A percentile compares a stretch with the other conserved stretches of the same genome.
phyloP scores from a whole-genome alignment of 1,284 basidiomycete genomes.

The Ganoderma multipileum region DNA sequence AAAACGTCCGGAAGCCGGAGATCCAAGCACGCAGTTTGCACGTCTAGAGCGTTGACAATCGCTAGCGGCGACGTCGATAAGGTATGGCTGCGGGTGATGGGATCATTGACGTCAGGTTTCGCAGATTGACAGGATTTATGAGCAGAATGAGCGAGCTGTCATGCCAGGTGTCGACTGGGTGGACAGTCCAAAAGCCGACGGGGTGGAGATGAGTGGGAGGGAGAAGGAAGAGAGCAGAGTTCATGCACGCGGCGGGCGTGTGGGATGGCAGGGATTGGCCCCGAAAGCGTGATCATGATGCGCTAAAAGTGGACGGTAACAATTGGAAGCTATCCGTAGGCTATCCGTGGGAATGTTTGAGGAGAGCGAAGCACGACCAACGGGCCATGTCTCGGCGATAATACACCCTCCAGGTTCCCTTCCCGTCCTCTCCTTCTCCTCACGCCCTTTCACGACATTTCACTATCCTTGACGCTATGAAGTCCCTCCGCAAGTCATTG shows the following conservation, averaged over 20 bases:
- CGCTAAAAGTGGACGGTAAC: conserved; percentile 26
- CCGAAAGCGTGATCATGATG: conserved; percentile 8
- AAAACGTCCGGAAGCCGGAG: background rate
- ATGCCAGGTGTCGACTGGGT: background rate
- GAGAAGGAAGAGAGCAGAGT: conserved; percentile 10
- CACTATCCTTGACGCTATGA: conserved; percentile 61
- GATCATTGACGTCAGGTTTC: conserved; percentile 7
- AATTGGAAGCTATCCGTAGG: conserved; percentile 30
- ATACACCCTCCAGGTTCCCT: conserved; percentile 28
- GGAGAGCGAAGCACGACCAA: conserved; percentile 16
- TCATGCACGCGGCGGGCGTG: background rate
- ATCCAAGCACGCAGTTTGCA: background rate
- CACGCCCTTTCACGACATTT: conserved; percentile 43
- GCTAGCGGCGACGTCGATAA: background rate
- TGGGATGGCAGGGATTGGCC: conserved; percentile 20
- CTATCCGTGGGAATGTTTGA: conserved; percentile 30
- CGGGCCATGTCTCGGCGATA: conserved; percentile 31
- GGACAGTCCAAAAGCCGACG: background rate
- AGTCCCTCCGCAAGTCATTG: conserved; percentile 86
- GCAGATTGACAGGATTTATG: conserved; percentile 6
- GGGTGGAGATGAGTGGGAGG: conserved; percentile 11
- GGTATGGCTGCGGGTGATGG: conserved; percentile 5
- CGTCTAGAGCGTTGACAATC: background rate
- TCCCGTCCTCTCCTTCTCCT: conserved; percentile 35
- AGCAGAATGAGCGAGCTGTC: background rate